Evolutionary conservation across 306 rosid genomes (phyloP).

Genomic region (Adenanthera pavonina): DNA sequence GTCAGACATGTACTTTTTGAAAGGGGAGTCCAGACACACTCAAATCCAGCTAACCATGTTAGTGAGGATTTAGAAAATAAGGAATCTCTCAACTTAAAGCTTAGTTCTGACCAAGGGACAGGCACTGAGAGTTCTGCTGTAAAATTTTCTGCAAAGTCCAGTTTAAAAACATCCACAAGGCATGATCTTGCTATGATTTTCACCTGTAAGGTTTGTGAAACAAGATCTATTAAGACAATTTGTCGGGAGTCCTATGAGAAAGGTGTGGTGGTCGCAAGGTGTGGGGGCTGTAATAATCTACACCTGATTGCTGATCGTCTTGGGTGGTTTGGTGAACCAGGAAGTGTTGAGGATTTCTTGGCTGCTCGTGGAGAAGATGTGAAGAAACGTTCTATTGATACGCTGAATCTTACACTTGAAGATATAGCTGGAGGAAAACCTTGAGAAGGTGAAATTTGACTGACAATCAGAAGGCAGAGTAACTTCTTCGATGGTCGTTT

Average conservation of each 20-base stretch:
- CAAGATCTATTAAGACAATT: slow-evolving; percentile 78
- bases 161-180: slow-evolving; percentile 75
- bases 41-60: slow-evolving; percentile 46
- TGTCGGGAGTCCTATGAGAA: slow-evolving; percentile 84
- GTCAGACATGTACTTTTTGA: slow-evolving; percentile 44
- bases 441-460: slow-evolving; percentile 17
- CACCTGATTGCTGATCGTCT: slow-evolving; percentile 89
- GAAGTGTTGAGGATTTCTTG: slow-evolving; percentile 74
- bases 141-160: slow-evolving; percentile 55
- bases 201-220: slow-evolving; percentile 94
- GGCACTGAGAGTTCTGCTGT: slow-evolving; percentile 36
- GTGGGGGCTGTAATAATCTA: slow-evolving; percentile 79
- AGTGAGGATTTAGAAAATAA: slow-evolving; percentile 48
- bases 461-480: too few species aligned
- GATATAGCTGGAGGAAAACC: slow-evolving; percentile 73
- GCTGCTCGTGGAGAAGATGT: slow-evolving; percentile 92
- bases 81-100: slow-evolving; percentile 37
- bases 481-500: too few species aligned
- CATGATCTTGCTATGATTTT: slow-evolving; percentile 93
- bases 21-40: slow-evolving; percentile 46
- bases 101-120: slow-evolving; percentile 30
- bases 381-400: slow-evolving; percentile 65
- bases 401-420: slow-evolving; percentile 74
- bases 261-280: slow-evolving; percentile 87
- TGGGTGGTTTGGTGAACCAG: slow-evolving; percentile 87